phyloP scores from a whole-genome alignment of 1,284 basidiomycete species.

The Psilocybe mexicana region DNA sequence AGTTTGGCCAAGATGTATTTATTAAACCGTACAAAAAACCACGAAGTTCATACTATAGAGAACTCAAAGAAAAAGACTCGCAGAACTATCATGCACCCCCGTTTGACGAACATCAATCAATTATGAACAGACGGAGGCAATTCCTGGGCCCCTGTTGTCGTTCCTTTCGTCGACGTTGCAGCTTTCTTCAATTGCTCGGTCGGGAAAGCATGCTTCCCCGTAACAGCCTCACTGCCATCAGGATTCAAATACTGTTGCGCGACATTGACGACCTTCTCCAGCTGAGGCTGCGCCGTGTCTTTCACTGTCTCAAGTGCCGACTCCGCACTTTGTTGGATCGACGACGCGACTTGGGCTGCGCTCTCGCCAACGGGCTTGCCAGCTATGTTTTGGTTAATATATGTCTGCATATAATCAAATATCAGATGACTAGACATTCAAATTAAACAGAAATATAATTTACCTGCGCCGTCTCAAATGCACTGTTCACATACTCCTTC shows the following conservation, averaged over 20 bases:
- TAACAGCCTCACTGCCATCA: slow-evolving; percentile 14
- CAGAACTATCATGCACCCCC: too few species aligned
- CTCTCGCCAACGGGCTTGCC: slow-evolving; percentile 15
- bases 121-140: background rate
- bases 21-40: too few species aligned
- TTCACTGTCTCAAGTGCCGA: slow-evolving; percentile 25
- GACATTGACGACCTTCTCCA: slow-evolving; percentile 16
- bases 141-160: background rate
- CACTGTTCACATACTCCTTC: slow-evolving; percentile 45
- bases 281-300: slow-evolving; percentile 27
- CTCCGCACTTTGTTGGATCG: slow-evolving; percentile 18
- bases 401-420: slow-evolving; percentile 25
- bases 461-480: slow-evolving; percentile 52
- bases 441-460: slow-evolving; percentile 21
- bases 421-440: background rate
- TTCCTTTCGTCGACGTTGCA: background rate
- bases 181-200: background rate
- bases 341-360: slow-evolving; percentile 4
- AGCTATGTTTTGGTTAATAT: slow-evolving; percentile 32
- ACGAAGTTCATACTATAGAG: too few species aligned
- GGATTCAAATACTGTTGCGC: slow-evolving; percentile 23
- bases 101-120: background rate
- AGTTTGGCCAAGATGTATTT: too few species aligned
- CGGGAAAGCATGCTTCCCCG: slow-evolving; percentile 11
- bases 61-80: too few species aligned